Percentiles rank a stretch among this genome's conserved stretches.
These are phyloP conservation scores for Stephanodiscus triporus DNA, from an alignment of 108 stramenopile genomes.

Conservation along the genomic window DNA sequence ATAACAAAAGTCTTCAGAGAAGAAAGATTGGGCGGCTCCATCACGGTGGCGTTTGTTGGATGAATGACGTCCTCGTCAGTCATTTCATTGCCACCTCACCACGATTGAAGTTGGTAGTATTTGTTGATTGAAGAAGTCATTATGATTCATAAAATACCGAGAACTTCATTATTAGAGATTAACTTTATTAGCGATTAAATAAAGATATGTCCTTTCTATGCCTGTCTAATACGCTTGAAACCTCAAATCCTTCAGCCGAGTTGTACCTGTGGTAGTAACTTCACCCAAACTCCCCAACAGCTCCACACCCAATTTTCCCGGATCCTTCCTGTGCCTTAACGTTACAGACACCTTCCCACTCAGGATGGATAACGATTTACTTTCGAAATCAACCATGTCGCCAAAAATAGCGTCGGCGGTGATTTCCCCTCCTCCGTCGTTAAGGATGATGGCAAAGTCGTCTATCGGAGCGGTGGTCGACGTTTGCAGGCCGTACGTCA, in stretches of 20 bases:
- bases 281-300: constrained; percentile 25
- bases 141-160: too few relatives aligned
- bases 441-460: constrained; percentile 44
- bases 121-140: too few relatives aligned
- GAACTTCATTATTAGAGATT: too few relatives aligned
- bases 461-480: constrained; percentile 45
- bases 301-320: constrained; percentile 21
- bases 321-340: constrained; percentile 49
- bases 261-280: constrained; percentile 19
- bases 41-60: too few relatives aligned
- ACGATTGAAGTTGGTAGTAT: too few relatives aligned
- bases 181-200: too few relatives aligned
- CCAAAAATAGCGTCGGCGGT: constrained; percentile 30
- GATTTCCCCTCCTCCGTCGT: background rate
- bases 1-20: too few relatives aligned
- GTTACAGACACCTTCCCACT: constrained; percentile 33
- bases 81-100: too few relatives aligned
- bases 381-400: constrained; percentile 20
- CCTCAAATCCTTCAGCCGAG: constrained; percentile 8
- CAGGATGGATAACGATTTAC: constrained; percentile 19
- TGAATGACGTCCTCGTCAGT: too few relatives aligned
- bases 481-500: constrained; percentile 32
- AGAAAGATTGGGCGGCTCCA: too few relatives aligned
- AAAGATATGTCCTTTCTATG: too few relatives aligned
- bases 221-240: background rate